Percentiles rank a stretch among this genome's conserved stretches.
Conservation (phyloP, 192 early-diverging fungal genomes). For the Rhizoclosmatium globosum region DNA sequence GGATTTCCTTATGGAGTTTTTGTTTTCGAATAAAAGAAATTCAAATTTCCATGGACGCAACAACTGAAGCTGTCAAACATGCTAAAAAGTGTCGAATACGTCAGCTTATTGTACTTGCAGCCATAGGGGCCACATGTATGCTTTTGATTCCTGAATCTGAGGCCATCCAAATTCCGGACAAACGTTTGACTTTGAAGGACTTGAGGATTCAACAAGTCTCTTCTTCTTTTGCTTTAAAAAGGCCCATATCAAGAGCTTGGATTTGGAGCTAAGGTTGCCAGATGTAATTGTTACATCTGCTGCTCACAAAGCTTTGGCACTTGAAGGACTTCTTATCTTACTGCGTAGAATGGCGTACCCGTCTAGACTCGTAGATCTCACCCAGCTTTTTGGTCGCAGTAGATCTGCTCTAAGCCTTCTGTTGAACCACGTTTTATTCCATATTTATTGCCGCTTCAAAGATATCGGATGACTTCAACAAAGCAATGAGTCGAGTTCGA, state of each 20-base stretch:
- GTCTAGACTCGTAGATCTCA: neutral
- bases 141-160: no score
- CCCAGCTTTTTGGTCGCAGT: neutral
- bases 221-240: neutral
- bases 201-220: no score
- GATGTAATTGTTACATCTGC: neutral
- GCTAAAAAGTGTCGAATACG: no score
- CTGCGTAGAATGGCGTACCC: neutral
- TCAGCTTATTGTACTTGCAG: no score
- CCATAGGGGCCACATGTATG: no score
- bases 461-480: constrained; percentile 31
- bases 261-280: neutral
- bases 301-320: neutral
- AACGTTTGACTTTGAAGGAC: no score
- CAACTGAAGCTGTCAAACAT: no score
- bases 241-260: neutral
- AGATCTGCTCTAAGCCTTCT: neutral
- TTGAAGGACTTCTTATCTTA: neutral
- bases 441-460: neutral
- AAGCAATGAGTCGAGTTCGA: constrained; percentile 27
- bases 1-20: no score
- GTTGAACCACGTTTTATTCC: neutral
- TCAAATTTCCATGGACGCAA: no score
- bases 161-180: no score
- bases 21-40: no score